Base-by-base conservation (phyloP, 208 protist genomes). In the Acanthamoeba healyi region DNA sequence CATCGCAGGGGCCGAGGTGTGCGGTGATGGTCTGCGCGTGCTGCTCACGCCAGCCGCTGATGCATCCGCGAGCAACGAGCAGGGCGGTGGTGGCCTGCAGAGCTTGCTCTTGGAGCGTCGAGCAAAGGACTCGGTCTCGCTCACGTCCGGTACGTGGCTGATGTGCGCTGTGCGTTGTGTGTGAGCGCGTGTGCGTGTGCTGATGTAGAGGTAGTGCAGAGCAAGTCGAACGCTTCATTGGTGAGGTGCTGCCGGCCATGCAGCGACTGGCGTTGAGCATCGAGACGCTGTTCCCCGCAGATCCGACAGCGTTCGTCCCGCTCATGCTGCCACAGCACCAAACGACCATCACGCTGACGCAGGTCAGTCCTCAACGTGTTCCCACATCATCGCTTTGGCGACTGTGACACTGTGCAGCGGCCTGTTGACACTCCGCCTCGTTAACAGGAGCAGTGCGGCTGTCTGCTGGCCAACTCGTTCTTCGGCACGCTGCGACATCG, bases 161-260 rank as follows among this genome's bases (percentile, higher is more conserved):
- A 10, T 26, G 3, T 2, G 65, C 10, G 65, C 7, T 38, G 54
- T 15, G 54, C 17, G 15, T 74, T 26, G 24, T 26, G 17, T 6
- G 6, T 17, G 65, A 10, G 19, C 6, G 7, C 4, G 44, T 49
- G 44, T 49, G 12, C 44, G 12, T 12, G n/a, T 49, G 44, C 4
- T 49, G 7, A 12, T 49, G 12, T 4, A 12, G 4, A 12, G 44
- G 44, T 34, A 14, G 12, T 19, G 12, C 65, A 74, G 65, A 74
- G 0, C 14, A 38, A 5, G 36, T 74, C 12, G 29, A 6, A 15
- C 77, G 77, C 46, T 94, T 96, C 29, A 95, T 95, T 32, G 40
- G 24, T 3, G 29, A 40, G 36, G 65, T 74, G 19, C 34, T 74
- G 29, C 65, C 65, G 22, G 36, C 65, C 19, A 42, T 74, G 36